phyloP scores from a whole-genome alignment of 106 monocot species.

The Agapanthus africanus region DNA sequence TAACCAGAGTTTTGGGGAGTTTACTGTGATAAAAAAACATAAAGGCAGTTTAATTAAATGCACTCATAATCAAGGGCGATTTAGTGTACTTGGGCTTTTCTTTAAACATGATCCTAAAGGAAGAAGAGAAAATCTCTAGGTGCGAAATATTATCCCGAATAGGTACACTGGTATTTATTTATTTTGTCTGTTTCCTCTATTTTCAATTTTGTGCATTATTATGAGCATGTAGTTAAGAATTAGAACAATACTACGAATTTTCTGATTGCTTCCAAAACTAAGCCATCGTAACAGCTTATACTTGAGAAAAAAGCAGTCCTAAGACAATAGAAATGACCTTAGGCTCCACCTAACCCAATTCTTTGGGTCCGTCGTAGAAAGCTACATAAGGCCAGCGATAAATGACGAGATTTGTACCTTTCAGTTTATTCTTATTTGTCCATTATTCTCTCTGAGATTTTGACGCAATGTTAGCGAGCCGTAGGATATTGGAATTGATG shows the following conservation, averaged over 20 bases:
- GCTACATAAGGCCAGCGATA: not conserved
- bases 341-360: not conserved
- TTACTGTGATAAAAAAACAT: too few species aligned
- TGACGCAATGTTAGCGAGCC: not conserved
- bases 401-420: not conserved
- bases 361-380: not conserved
- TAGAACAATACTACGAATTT: not conserved
- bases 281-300: not conserved
- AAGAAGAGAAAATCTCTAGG: not conserved
- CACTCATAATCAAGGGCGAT: too few species aligned
- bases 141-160: too few species aligned
- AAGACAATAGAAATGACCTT: not conserved
- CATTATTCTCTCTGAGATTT: not conserved
- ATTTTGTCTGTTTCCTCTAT: not conserved
- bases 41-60: too few species aligned
- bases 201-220: not conserved
- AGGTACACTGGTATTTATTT: not conserved
- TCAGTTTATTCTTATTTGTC: not conserved
- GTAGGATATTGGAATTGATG: not conserved
- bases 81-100: too few species aligned
- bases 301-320: not conserved
- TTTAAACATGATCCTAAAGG: not conserved
- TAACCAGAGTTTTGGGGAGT: too few species aligned
- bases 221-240: not conserved
- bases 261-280: slow-evolving; percentile 2